These are phyloP conservation scores for Lentinula boryana DNA, from an alignment of 768 basidiomycete species.

Conservation along the genomic window DNA sequence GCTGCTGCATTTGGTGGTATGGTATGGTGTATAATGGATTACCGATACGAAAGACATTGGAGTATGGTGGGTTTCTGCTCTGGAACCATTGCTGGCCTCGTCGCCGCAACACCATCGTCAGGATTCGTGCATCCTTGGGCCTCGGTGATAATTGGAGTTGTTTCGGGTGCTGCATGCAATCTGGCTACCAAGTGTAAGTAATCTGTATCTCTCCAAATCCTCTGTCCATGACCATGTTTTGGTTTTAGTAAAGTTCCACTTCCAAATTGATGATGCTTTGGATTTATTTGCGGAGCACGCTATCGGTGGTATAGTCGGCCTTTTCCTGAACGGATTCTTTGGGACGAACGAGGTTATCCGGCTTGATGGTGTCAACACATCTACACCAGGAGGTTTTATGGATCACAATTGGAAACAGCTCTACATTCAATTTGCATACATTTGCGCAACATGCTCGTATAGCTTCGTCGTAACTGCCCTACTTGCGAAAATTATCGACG, in stretches of 20 bases:
- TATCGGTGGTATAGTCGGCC: conserved; percentile 74
- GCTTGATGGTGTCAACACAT: conserved; percentile 61
- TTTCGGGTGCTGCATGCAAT: conserved; percentile 72
- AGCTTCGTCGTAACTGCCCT: conserved; percentile 57
- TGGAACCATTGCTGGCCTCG: conserved; percentile 82
- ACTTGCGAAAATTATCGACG: conserved; percentile 50
- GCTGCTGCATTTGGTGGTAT: conserved; percentile 77
- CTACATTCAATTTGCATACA: conserved; percentile 68
- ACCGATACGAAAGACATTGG: conserved; percentile 72
- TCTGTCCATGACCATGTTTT: neutral
- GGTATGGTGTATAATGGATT: conserved; percentile 81
- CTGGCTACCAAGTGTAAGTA: conserved; percentile 75
- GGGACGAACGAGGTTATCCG: conserved; percentile 57
- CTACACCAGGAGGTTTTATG: conserved; percentile 60
- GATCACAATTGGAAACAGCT: conserved; percentile 76
- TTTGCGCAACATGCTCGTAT: conserved; percentile 52
- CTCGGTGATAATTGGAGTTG: conserved; percentile 66
- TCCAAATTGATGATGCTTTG: conserved; percentile 81
- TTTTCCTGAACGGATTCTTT: conserved; percentile 70
- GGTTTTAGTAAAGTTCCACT: conserved; percentile 50
- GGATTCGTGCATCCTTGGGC: conserved; percentile 79
- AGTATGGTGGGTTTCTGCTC: conserved; percentile 91
- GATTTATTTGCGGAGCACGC: conserved; percentile 93
- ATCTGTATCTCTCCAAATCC: neutral
- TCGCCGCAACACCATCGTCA: conserved; percentile 84